phyloP scores from a whole-genome alignment of 2,329 filamentous ascomycete genomes.

The Seiridium cupressi region DNA sequence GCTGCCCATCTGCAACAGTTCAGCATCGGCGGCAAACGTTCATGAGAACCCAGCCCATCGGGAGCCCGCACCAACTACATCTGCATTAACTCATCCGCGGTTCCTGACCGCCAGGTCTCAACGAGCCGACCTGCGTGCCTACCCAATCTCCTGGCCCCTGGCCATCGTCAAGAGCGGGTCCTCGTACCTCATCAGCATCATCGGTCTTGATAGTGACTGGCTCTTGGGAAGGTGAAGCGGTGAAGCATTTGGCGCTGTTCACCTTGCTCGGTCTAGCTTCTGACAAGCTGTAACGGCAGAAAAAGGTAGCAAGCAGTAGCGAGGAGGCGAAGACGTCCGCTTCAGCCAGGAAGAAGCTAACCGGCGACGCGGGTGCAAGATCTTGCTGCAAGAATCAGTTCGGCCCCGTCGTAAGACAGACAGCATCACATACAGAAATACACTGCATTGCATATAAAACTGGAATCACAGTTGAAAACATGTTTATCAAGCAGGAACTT shows the following conservation, averaged over 20 bases:
- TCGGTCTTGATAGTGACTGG: neutral
- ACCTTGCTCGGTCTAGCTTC: neutral
- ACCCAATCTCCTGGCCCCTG: neutral
- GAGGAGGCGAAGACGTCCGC: neutral
- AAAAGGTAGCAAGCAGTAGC: neutral
- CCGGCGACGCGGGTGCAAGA: neutral
- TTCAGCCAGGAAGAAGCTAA: neutral
- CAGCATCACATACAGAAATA: neutral
- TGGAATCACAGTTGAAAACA: neutral
- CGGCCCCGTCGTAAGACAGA: neutral
- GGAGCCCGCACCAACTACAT: slow-evolving; percentile 1
- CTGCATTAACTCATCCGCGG: neutral
- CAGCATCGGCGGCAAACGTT: neutral
- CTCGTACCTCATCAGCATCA: neutral
- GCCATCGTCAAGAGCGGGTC: neutral
- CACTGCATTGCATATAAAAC: neutral
- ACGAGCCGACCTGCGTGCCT: neutral
- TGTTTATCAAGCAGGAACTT: neutral
- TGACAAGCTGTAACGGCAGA: neutral
- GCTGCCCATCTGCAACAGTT: neutral
- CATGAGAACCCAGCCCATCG: neutral
- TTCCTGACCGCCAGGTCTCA: neutral
- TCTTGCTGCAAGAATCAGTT: neutral
- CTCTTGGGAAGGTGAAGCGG: neutral
- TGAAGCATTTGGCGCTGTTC: neutral